Evolutionary conservation across 2,329 filamentous ascomycete species (phyloP).

Genomic region (Parastagonospora nodorum): DNA sequence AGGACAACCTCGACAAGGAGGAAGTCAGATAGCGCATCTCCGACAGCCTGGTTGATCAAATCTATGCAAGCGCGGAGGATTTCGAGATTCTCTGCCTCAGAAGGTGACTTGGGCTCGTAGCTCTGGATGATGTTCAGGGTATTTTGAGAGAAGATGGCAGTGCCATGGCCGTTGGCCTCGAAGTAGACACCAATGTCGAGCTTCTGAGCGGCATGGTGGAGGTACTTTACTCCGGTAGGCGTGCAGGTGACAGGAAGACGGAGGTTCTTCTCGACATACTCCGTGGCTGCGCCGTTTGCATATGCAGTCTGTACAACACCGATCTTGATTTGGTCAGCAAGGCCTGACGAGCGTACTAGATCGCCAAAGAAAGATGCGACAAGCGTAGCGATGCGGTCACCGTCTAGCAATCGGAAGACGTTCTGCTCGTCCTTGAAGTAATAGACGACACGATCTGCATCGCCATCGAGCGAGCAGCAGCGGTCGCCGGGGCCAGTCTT

Average conservation of each 20-base stretch:
- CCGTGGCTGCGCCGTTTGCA: constrained; percentile 92
- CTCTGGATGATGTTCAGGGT: constrained; percentile 79
- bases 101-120: constrained; percentile 85
- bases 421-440: constrained; percentile 85
- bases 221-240: constrained; percentile 93
- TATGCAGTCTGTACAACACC: constrained; percentile 98
- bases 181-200: constrained; percentile 98
- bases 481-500: constrained; percentile 77
- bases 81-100: constrained; percentile 86
- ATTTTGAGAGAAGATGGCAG: constrained; percentile 87
- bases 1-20: constrained; percentile 95
- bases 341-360: constrained; percentile 77
- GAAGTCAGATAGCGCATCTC: constrained; percentile 94
- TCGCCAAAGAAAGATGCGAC: constrained; percentile 93
- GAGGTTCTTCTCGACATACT: constrained; percentile 86
- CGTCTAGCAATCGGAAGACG: constrained; percentile 90
- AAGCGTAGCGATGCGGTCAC: constrained; percentile 94
- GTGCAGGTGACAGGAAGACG: constrained; percentile 91
- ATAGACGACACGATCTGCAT: constrained; percentile 94
- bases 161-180: constrained; percentile 97
- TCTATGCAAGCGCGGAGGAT: constrained; percentile 82
- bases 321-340: constrained; percentile 81
- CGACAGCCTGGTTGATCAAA: constrained; percentile 97
- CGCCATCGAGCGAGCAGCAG: constrained; percentile 90
- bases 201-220: constrained; percentile 94